Percentiles rank a stretch among this genome's conserved stretches.
These are phyloP conservation scores for Oenanthe sinensis DNA, from an alignment of 129 eudicot species.

Conservation along the genomic window DNA sequence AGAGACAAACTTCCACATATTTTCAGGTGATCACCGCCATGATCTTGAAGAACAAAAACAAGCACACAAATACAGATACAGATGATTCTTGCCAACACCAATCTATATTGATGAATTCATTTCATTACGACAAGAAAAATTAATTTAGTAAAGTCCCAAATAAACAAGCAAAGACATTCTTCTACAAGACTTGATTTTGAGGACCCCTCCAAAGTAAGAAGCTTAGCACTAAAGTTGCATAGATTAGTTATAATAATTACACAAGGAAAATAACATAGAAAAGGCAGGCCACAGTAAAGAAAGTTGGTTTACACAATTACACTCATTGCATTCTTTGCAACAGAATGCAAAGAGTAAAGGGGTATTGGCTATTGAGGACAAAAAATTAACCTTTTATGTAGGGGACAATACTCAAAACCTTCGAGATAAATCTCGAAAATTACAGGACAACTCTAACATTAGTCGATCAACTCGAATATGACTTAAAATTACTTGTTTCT, in stretches of 20 bases:
- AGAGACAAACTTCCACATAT: slow-evolving; percentile 9
- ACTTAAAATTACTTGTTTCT: not conserved
- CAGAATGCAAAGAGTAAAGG: not conserved
- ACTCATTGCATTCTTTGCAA: slow-evolving; percentile 6
- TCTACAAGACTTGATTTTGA: slow-evolving; percentile 1
- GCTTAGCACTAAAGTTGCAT: slow-evolving; percentile 13
- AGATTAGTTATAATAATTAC: slow-evolving; percentile 8
- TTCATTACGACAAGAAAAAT: not conserved
- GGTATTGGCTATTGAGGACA: not conserved
- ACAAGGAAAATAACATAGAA: not conserved
- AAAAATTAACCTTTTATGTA: not conserved
- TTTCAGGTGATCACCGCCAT: slow-evolving; percentile 2
- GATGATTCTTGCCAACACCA: not conserved
- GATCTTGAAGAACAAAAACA: not conserved
- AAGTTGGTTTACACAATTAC: not conserved
- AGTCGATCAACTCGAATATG: not conserved
- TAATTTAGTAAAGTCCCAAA: not conserved
- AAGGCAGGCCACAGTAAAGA: slow-evolving; percentile 6
- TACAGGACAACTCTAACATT: too few species aligned
- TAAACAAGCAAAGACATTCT: not conserved
- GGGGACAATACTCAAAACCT: not conserved
- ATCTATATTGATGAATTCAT: not conserved
- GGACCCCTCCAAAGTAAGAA: slow-evolving; percentile 9
- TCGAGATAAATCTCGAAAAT: too few species aligned
- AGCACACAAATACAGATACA: not conserved